Base-by-base conservation (phyloP, 805 yeast genomes). In the Myxozyma kluyveri region DNA sequence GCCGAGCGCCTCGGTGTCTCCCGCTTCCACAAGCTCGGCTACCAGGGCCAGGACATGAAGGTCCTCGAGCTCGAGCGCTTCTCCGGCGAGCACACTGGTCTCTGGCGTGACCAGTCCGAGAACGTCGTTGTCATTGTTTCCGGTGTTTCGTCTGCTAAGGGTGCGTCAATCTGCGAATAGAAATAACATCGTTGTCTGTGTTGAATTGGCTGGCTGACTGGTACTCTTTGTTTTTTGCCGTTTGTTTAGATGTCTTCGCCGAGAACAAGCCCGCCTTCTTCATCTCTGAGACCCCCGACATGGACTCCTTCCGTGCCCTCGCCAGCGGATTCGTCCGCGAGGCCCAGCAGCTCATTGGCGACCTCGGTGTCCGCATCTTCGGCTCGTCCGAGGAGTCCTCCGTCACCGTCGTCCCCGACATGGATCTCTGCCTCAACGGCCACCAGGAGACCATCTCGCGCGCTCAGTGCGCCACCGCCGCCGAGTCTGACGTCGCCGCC, bases 1-100 rank as follows among this genome's bases (percentile, higher is more conserved):
- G 81, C 82, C 64, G 61, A 57, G 52, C 54, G 52, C 37, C 57
- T 57, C 38, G 61, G 57, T 19, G 61, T 57, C 32, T 57, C 61
- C 23, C 54, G 57, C 21, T 57, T 56, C 53, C 61, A 57, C 50
- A 57, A 57, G 49, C 57, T 57, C 23, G 60, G 60, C 22, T 56
- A 36, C 47, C 54, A 55, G 58, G 60, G 60, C 26, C 60, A 56
- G 47, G 60, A 56, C 45, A 56, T 53, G 60, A 56, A 56, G 52
- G 60, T 56, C 7, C 58, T 56, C 47, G 58, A 56, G 44, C 52
- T 56, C 40, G 58, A 56, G 24, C 60, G 54, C 45, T 56, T 56
- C 60, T 17, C 39, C 35, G 60, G 60, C 37, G 54, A 53, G 46
- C 57, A 56, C 59, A 41, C 45, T 38, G 60, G 60, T 17, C 50